A percentile compares a stretch with the other conserved stretches of the same genome.
These are phyloP conservation scores for Globisporangium paddicum DNA, from an alignment of 352 stramenopile species.

Conservation along the genomic window DNA sequence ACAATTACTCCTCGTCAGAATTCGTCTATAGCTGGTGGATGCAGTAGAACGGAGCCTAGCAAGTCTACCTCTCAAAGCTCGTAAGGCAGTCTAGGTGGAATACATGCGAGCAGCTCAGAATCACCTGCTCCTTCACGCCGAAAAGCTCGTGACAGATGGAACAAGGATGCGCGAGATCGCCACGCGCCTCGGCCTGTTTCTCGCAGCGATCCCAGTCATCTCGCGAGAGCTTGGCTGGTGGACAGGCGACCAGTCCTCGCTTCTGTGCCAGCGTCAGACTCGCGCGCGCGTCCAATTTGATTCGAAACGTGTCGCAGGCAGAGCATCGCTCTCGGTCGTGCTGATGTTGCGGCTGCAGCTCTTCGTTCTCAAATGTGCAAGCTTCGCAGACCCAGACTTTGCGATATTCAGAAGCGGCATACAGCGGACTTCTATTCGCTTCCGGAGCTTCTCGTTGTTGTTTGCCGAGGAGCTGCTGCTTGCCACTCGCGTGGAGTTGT, in stretches of 20 bases:
- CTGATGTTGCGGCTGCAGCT: constrained; percentile 16
- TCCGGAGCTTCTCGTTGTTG: neutral
- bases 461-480: neutral
- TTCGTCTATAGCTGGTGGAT: neutral
- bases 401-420: constrained; percentile 24
- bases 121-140: constrained; percentile 70
- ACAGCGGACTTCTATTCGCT: neutral
- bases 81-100: constrained; percentile 79
- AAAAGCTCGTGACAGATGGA: constrained; percentile 80
- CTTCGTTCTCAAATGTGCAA: constrained; percentile 77
- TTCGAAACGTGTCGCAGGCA: constrained; percentile 33
- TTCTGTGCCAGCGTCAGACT: constrained; percentile 66
- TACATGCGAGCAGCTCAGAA: constrained; percentile 85
- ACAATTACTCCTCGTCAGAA: neutral
- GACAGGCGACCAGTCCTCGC: constrained; percentile 49
- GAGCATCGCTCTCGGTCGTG: constrained; percentile 32
- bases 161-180: constrained; percentile 61
- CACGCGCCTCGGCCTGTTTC: constrained; percentile 51
- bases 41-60: neutral
- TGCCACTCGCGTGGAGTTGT: neutral
- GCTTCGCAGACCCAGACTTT: constrained; percentile 73
- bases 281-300: constrained; percentile 21
- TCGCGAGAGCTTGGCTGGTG: constrained; percentile 52
- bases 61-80: constrained; percentile 66
- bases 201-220: constrained; percentile 76